phyloP scores from a whole-genome alignment of 495 filamentous ascomycete genomes.

The Penicillium paxilli region DNA sequence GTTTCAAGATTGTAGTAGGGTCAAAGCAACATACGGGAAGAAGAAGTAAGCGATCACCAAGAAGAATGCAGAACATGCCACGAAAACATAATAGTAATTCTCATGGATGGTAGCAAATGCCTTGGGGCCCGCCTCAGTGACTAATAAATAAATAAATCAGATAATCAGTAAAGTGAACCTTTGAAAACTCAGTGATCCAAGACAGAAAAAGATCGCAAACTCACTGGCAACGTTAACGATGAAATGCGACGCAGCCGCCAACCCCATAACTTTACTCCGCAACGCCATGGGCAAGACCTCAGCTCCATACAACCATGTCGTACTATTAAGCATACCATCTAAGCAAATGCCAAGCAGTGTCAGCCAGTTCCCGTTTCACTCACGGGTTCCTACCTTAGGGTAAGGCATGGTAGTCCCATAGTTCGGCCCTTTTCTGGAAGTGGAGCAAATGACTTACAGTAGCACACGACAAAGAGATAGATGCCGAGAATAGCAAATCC shows the following conservation, averaged over 20 bases:
- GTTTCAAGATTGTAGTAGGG: no score
- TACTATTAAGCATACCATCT: conserved; percentile 61
- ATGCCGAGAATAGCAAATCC: conserved; percentile 63
- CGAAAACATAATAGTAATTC: conserved; percentile 64
- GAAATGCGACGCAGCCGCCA: conserved; percentile 57
- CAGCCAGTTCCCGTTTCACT: conserved; percentile 1
- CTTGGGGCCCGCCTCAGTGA: conserved; percentile 59
- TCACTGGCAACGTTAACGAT: conserved; percentile 57
- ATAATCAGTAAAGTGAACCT: not conserved
- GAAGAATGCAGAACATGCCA: conserved; percentile 52
- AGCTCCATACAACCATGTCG: conserved; percentile 61
- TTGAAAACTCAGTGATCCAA: not conserved
- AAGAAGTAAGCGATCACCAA: conserved; percentile 51
- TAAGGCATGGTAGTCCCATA: no score
- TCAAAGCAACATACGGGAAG: conserved; percentile 46
- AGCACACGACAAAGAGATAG: conserved; percentile 57
- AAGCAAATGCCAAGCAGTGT: conserved; percentile 3
- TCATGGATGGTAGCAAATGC: conserved; percentile 59
- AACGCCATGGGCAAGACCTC: conserved; percentile 58
- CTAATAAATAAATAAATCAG: conserved; percentile 11
- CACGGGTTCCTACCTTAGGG: no score
- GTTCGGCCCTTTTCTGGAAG: not conserved
- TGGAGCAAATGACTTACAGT: conserved; percentile 42
- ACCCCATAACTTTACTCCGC: conserved; percentile 59
- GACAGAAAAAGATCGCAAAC: conserved; percentile 5